A percentile compares a stretch with the other conserved stretches of the same genome.
phyloP scores from a whole-genome alignment of 140 eudicot genomes.

The Oenanthe javanica region DNA sequence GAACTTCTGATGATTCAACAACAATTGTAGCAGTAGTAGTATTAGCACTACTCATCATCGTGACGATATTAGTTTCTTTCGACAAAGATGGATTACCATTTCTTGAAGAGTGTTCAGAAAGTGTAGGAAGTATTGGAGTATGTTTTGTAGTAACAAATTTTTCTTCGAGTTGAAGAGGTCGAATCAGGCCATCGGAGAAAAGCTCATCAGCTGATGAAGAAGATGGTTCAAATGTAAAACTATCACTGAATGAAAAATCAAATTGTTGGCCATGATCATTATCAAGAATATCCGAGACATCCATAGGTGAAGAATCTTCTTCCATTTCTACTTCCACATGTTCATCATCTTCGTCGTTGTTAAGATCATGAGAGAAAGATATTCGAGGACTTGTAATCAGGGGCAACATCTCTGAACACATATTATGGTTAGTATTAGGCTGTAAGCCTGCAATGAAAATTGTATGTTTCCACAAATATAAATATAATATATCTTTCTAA shows the following conservation, averaged over 20 bases:
- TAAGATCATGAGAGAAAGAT: slow-evolving; percentile 39
- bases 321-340: neutral
- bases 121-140: slow-evolving; percentile 9
- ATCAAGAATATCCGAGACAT: slow-evolving; percentile 6
- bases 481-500: neutral
- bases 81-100: neutral
- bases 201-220: slow-evolving; percentile 39
- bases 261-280: slow-evolving; percentile 12
- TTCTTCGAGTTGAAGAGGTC: slow-evolving; percentile 24
- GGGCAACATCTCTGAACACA: slow-evolving; percentile 22
- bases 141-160: slow-evolving; percentile 10
- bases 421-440: neutral
- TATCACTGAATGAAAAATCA: slow-evolving; percentile 23
- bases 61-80: neutral
- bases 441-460: neutral
- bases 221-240: slow-evolving; percentile 12
- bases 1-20: neutral
- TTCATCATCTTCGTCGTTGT: neutral
- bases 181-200: slow-evolving; percentile 37
- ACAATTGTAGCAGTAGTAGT: neutral
- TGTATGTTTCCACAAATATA: neutral
- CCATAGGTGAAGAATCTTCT: slow-evolving; percentile 4
- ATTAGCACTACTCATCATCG: neutral
- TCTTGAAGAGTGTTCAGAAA: neutral
- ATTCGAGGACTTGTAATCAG: slow-evolving; percentile 31